These are phyloP conservation scores for Chaetothyriales sp. DNA, from an alignment of 2,329 filamentous ascomycete species.

Conservation along the genomic window DNA sequence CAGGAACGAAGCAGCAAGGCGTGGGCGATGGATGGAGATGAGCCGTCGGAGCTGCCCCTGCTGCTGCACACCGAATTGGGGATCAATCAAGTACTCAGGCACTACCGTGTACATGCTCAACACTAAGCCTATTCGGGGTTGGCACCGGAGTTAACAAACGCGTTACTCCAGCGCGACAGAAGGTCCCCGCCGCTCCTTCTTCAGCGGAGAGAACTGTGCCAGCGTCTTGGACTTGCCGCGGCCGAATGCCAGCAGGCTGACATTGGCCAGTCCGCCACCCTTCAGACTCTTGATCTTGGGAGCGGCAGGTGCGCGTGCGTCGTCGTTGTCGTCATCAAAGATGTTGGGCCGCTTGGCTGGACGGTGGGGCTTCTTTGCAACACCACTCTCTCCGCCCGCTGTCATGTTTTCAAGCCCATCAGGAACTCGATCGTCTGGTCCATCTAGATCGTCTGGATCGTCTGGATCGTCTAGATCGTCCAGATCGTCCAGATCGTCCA, in stretches of 20 bases:
- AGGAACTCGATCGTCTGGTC: constrained; percentile 1
- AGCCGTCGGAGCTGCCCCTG: not conserved
- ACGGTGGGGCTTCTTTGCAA: constrained; percentile 50
- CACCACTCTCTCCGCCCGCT: constrained; percentile 5
- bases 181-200: constrained; percentile 45
- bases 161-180: not conserved
- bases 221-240: constrained; percentile 25
- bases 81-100: too few relatives aligned
- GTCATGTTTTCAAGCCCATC: constrained; percentile 7
- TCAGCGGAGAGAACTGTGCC: constrained; percentile 56
- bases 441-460: too few relatives aligned
- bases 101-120: too few relatives aligned
- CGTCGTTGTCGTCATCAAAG: constrained; percentile 59
- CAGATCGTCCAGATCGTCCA: constrained; percentile 7
- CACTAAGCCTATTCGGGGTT: too few relatives aligned
- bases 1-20: not conserved
- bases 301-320: constrained; percentile 18
- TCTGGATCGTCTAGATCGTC: not conserved
- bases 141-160: too few relatives aligned
- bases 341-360: constrained; percentile 49
- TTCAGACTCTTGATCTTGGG: constrained; percentile 22
- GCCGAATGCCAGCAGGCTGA: constrained; percentile 13
- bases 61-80: not conserved
- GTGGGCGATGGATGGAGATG: not conserved
- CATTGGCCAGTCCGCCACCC: constrained; percentile 15